Evolutionary conservation across 495 filamentous ascomycete species (phyloP).

Genomic region (Penicillium canescens): DNA sequence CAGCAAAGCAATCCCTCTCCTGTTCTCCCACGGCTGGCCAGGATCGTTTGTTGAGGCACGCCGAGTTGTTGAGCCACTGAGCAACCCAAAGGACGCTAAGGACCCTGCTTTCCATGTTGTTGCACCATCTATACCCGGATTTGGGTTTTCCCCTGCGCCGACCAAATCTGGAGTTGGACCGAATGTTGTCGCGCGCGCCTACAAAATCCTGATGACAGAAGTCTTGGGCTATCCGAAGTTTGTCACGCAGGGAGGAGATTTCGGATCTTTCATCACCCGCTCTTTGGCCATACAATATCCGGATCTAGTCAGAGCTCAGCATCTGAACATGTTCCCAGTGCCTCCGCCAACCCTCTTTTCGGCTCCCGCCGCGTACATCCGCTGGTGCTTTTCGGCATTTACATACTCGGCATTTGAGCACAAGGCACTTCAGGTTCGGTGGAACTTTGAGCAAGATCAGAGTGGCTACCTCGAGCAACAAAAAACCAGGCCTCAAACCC

Average conservation of each 20-base stretch:
- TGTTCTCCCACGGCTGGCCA: conserved; percentile 41
- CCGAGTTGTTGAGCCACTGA: conserved; percentile 25
- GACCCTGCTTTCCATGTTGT: conserved; percentile 39
- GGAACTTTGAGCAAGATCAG: conserved; percentile 18
- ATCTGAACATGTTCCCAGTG: conserved; percentile 22
- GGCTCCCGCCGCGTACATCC: conserved; percentile 4
- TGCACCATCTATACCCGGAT: conserved; percentile 37
- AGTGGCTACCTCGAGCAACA: conserved; percentile 23
- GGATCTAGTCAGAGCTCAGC: conserved; percentile 16
- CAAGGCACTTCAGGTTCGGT: conserved; percentile 9
- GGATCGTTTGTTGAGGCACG: conserved; percentile 36
- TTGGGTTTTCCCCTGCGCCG: conserved; percentile 31
- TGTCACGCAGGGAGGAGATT: conserved; percentile 34
- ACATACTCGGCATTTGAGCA: conserved; percentile 22
- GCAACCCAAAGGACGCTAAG: conserved; percentile 13
- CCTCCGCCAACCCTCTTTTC: conserved; percentile 11
- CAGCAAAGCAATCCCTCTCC: conserved; percentile 30
- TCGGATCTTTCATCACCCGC: conserved; percentile 28
- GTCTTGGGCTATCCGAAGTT: conserved; percentile 29
- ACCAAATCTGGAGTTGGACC: conserved; percentile 21
- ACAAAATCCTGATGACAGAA: conserved; percentile 30
- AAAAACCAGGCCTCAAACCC: conserved; percentile 21
- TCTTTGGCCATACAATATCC: conserved; percentile 24
- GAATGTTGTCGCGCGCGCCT: conserved; percentile 16
- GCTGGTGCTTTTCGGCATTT: conserved; percentile 7